Base-by-base conservation (phyloP, 2,329 filamentous ascomycete genomes). In the Microdochium trichocladiopsis region DNA sequence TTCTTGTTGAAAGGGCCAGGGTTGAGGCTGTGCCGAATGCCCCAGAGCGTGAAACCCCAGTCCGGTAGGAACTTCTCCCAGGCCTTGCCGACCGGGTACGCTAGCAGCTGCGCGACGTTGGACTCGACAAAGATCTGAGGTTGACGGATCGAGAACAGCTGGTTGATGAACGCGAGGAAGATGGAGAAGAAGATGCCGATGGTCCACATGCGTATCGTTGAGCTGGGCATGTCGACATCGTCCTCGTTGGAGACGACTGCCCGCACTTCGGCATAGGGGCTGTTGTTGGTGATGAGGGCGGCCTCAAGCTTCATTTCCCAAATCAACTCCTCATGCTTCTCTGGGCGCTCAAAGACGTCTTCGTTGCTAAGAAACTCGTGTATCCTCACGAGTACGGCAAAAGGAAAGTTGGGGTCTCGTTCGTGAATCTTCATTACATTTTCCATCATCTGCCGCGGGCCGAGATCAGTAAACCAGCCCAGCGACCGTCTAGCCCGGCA, bases 1-100 rank as follows among this genome's bases (percentile, higher is more conserved):
- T 83, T 83, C 60, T 75, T 75, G 52, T 75, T 77, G 60, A 83
- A 82, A 2, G 74, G 75, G 0, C 79, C 78, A 0, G 79, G 78
- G 58, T 82, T 82, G 14, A 81, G 69, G 4, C 70, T 73, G 60
- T 78, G 74, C 21, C 71, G 69, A 22, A 70, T 59, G 10, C 75
- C 75, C 43, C 72, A 66, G 6, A 70, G 56, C 0, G 60, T 66
- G 22, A 72, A 69, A 4, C 62, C 56, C 16, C 55, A 58, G 57
- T 69, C 68, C 3, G 70, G 68, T 45, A 72, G 58, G 31, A 64
- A 51, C 51, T 61, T 61, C 54, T 68, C 64, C 64, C 69, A 65
- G 0, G 64, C 53, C 8, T 66, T 59, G 1, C 72, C 71, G 0
- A 71, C 50, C 0, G 72, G 71, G 50, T 69, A 69, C 0, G 69